phyloP scores from a whole-genome alignment of 208 protist species.

The Sergeia podlipaevii region DNA sequence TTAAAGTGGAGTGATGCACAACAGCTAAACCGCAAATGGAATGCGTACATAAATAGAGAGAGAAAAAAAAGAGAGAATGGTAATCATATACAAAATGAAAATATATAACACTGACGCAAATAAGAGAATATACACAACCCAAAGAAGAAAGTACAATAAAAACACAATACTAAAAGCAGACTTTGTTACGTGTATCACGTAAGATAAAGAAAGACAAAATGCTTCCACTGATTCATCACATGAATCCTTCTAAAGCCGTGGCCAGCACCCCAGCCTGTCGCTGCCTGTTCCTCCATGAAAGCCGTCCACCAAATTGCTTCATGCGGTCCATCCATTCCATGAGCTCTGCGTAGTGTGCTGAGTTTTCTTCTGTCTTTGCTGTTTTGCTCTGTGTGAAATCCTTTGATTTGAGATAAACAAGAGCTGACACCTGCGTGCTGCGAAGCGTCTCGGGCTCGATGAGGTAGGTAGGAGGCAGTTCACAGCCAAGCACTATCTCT shows the following conservation, averaged over 20 bases:
- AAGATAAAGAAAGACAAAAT: not conserved
- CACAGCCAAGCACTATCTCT: constrained; percentile 21
- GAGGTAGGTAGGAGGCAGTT: constrained; percentile 42
- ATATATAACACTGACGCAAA: too few relatives aligned
- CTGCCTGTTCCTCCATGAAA: constrained; percentile 26
- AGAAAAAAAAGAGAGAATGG: too few relatives aligned
- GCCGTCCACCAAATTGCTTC: constrained; percentile 43
- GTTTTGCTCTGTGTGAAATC: not conserved
- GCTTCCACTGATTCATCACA: constrained; percentile 10
- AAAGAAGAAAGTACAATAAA: not conserved
- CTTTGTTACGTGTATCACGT: not conserved
- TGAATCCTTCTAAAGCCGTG: constrained; percentile 23
- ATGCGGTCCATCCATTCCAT: constrained; percentile 60
- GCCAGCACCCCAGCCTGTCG: constrained; percentile 58
- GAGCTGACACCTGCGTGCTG: constrained; percentile 31
- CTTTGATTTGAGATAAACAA: constrained; percentile 4
- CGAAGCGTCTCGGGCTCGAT: constrained; percentile 51
- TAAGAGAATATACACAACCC: not conserved
- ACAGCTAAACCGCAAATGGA: too few relatives aligned
- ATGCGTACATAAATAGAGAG: too few relatives aligned
- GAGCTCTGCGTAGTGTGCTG: constrained; percentile 21
- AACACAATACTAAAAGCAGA: constrained; percentile 2
- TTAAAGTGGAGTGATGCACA: too few relatives aligned
- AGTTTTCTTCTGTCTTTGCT: constrained; percentile 7
- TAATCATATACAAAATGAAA: too few relatives aligned